Evolutionary conservation across 495 filamentous ascomycete species (phyloP).

Genomic region (Polyplosphaeria fusca): DNA sequence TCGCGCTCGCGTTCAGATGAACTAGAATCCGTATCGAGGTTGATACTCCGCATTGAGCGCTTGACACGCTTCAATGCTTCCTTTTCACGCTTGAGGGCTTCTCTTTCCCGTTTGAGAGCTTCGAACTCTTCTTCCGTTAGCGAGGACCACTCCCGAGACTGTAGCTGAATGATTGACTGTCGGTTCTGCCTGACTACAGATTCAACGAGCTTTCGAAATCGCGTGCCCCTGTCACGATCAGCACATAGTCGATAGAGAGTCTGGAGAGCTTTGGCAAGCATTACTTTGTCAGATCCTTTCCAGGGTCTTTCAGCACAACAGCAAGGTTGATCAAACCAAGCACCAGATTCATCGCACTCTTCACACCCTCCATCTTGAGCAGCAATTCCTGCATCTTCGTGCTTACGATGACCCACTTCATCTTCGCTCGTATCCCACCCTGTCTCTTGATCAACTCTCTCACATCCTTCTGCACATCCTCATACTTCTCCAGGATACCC

Average conservation of each 20-base stretch:
- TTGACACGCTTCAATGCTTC: not conserved
- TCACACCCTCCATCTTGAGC: not conserved
- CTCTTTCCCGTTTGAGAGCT: not conserved
- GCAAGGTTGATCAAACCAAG: not conserved
- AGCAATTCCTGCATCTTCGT: not conserved
- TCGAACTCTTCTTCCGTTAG: not conserved
- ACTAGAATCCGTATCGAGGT: not conserved
- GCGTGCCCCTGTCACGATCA: too few species aligned
- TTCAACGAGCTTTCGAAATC: not conserved
- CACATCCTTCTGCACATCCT: not conserved
- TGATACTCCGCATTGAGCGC: not conserved
- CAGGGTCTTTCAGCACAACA: not conserved
- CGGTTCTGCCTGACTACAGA: not conserved
- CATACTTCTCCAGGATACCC: not conserved
- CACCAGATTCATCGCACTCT: not conserved
- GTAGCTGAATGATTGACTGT: not conserved
- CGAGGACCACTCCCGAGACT: not conserved
- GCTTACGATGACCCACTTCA: not conserved
- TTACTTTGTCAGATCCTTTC: not conserved
- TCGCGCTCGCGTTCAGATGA: not conserved
- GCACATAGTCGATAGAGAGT: too few species aligned
- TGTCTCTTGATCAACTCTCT: not conserved
- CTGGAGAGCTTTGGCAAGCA: too few species aligned
- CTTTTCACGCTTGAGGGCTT: not conserved
- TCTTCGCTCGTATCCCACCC: not conserved